phyloP scores from a whole-genome alignment of 768 basidiomycete species.

The Lepiota venenata region DNA sequence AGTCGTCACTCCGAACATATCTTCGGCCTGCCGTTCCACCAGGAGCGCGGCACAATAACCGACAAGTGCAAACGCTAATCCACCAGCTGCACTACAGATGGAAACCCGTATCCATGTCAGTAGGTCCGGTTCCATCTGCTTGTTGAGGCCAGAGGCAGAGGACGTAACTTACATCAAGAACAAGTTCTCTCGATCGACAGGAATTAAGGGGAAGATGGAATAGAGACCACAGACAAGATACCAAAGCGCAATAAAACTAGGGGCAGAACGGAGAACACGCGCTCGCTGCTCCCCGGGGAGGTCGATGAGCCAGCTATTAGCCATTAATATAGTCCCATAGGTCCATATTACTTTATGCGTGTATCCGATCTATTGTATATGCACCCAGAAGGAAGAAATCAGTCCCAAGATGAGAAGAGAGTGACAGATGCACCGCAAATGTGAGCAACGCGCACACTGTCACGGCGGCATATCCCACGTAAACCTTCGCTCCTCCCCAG shows the following conservation, averaged over 20 bases:
- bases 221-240: constrained; percentile 42
- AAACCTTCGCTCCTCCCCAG: constrained; percentile 9
- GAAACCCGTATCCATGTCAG: not conserved
- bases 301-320: constrained; percentile 59
- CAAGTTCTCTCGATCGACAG: constrained; percentile 72
- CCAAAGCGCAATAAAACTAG: constrained; percentile 33
- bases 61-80: constrained; percentile 36
- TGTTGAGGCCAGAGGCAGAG: too few species aligned
- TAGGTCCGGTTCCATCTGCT: not conserved
- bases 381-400: not conserved
- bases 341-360: constrained; percentile 72
- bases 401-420: not conserved
- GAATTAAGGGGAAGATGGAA: constrained; percentile 66
- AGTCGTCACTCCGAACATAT: not conserved
- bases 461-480: constrained; percentile 29
- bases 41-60: constrained; percentile 21
- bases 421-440: constrained; percentile 22
- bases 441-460: constrained; percentile 73
- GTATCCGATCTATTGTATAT: constrained; percentile 54
- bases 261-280: constrained; percentile 12
- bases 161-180: constrained; percentile 50
- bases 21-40: constrained; percentile 6
- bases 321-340: constrained; percentile 54
- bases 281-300: not conserved
- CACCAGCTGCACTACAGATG: constrained; percentile 42